Evolutionary conservation across 169 alveolate genomes (phyloP).

Genomic region (Toxoplasma gondii): DNA sequence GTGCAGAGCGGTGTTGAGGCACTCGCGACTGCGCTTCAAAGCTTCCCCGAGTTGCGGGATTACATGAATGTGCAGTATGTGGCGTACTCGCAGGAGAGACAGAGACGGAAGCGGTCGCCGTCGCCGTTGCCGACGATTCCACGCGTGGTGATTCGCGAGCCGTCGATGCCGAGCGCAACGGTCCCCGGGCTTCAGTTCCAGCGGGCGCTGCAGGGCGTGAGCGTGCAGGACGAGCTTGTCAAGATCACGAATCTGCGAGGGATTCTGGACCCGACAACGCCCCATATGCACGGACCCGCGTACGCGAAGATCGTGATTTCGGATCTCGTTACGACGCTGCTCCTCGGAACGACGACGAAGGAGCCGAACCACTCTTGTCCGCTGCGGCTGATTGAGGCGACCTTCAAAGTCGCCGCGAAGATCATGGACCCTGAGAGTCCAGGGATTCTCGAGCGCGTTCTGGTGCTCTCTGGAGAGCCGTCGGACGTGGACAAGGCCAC

Average conservation of each 20-base stretch:
- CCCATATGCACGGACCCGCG: slow-evolving; percentile 58
- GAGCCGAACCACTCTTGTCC: slow-evolving; percentile 28
- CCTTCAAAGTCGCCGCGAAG: slow-evolving; percentile 42
- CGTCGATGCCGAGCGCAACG: background rate
- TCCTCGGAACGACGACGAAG: slow-evolving; percentile 48
- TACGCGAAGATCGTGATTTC: slow-evolving; percentile 51
- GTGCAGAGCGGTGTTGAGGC: slow-evolving; percentile 35
- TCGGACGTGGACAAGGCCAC: slow-evolving; percentile 45
- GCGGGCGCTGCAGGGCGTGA: slow-evolving; percentile 29
- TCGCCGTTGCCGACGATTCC: slow-evolving; percentile 6
- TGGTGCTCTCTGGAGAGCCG: slow-evolving; percentile 51
- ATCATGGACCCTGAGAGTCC: slow-evolving; percentile 57
- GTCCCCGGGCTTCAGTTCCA: slow-evolving; percentile 29
- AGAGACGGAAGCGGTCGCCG: background rate
- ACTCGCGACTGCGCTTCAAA: background rate
- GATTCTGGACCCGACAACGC: slow-evolving; percentile 27
- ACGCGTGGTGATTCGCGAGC: background rate
- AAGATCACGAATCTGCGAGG: slow-evolving; percentile 53
- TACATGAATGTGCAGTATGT: slow-evolving; percentile 50
- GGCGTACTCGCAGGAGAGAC: background rate
- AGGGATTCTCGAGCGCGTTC: slow-evolving; percentile 49
- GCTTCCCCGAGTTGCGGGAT: slow-evolving; percentile 26
- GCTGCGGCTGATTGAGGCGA: slow-evolving; percentile 13
- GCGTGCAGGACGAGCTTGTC: slow-evolving; percentile 64
- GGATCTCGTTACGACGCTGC: slow-evolving; percentile 62